Evolutionary conservation across 2,329 filamentous ascomycete species (phyloP).

Genomic region (Zymoseptoria tritici): DNA sequence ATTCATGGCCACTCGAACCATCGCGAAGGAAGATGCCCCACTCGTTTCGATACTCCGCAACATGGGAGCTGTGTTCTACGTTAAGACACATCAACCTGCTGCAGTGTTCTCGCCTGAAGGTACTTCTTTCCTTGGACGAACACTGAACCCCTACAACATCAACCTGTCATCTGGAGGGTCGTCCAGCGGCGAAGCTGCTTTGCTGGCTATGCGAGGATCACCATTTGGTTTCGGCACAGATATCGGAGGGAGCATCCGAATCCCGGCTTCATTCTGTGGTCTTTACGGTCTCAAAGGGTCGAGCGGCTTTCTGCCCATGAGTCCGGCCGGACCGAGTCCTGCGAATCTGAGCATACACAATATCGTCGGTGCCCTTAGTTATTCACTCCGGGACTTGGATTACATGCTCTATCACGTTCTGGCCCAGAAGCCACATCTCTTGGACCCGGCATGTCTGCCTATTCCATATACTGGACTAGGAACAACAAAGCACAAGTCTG

Average conservation of each 20-base stretch:
- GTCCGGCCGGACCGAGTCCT: neutral
- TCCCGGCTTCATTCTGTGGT: slow-evolving; percentile 69
- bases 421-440: slow-evolving; percentile 7
- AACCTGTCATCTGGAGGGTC: slow-evolving; percentile 12
- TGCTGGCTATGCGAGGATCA: slow-evolving; percentile 51
- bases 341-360: neutral
- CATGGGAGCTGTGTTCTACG: slow-evolving; percentile 16
- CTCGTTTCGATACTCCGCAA: slow-evolving; percentile 10
- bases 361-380: slow-evolving; percentile 9
- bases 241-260: slow-evolving; percentile 57
- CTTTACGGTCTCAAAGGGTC: slow-evolving; percentile 34
- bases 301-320: slow-evolving; percentile 36
- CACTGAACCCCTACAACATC: slow-evolving; percentile 14
- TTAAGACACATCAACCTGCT: slow-evolving; percentile 16
- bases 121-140: slow-evolving; percentile 5
- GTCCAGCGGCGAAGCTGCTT: slow-evolving; percentile 48
- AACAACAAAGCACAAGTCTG: neutral
- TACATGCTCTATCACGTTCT: slow-evolving; percentile 9
- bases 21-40: slow-evolving; percentile 7
- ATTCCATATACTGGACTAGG: slow-evolving; percentile 13
- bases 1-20: neutral
- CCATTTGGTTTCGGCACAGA: slow-evolving; percentile 57
- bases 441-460: slow-evolving; percentile 12
- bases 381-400: slow-evolving; percentile 11
- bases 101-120: slow-evolving; percentile 14